Conservation (phyloP, 2,329 filamentous ascomycete genomes). For the Colletotrichum tabaci region DNA sequence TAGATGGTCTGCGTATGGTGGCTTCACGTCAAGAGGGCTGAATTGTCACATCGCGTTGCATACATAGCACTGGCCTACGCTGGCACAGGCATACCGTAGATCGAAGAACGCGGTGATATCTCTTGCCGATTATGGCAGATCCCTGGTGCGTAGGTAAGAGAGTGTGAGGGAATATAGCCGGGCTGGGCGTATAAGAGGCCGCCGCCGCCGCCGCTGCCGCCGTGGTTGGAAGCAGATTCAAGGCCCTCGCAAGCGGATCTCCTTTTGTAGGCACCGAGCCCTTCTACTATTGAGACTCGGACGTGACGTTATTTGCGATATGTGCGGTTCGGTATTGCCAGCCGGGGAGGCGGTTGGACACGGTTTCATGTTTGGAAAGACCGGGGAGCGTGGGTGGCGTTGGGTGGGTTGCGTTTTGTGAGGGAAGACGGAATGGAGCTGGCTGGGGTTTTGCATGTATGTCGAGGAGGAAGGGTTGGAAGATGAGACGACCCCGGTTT, state of each 20-base stretch:
- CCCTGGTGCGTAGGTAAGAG: no score
- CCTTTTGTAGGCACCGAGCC: not conserved
- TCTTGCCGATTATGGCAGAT: no score
- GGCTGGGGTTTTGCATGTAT: not conserved
- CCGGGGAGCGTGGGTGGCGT: slow-evolving; percentile 17
- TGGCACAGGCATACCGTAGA: not conserved
- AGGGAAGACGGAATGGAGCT: not conserved
- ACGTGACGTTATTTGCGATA: slow-evolving; percentile 27
- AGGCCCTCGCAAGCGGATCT: not conserved
- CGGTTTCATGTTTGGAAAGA: slow-evolving; percentile 29
- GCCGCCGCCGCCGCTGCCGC: not conserved
- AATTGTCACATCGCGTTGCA: slow-evolving; percentile 9
- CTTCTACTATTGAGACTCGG: slow-evolving; percentile 14
- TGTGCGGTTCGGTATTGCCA: slow-evolving; percentile 19
- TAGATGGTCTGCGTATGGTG: not conserved
- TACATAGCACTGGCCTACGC: not conserved
- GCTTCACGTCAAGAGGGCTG: slow-evolving; percentile 8
- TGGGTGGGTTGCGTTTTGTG: slow-evolving; percentile 7
- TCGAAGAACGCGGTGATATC: not conserved
- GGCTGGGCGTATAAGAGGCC: not conserved
- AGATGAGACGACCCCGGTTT: slow-evolving; percentile 15
- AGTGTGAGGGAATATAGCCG: no score
- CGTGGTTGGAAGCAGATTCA: slow-evolving; percentile 3
- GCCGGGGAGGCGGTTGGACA: slow-evolving; percentile 1
- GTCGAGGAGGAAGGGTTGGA: slow-evolving; percentile 9